A percentile compares a stretch with the other conserved stretches of the same genome.
These are phyloP conservation scores for Chytridium lagenaria DNA, from an alignment of 371 early-diverging fungal species.

Conservation along the genomic window DNA sequence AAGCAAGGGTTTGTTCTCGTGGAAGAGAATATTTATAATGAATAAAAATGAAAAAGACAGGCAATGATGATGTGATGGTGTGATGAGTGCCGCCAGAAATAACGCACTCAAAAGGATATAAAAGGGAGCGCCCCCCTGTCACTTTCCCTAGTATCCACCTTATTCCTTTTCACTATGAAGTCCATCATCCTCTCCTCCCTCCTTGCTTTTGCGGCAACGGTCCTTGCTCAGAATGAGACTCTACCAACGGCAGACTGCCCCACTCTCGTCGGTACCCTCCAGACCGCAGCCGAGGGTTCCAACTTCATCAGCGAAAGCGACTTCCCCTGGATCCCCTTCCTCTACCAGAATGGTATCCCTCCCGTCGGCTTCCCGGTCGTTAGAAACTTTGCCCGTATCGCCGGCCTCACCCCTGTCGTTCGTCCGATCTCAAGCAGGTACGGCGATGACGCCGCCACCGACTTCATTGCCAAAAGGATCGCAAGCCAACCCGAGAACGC, in stretches of 20 bases:
- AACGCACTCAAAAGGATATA: too few relatives aligned
- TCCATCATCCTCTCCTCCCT: background rate
- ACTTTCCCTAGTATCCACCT: too few relatives aligned
- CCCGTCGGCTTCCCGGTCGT: background rate
- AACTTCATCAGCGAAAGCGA: slow-evolving; percentile 15
- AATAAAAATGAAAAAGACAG: too few relatives aligned
- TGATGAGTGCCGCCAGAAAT: too few relatives aligned
- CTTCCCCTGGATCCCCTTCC: slow-evolving; percentile 8
- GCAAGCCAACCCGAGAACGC: background rate
- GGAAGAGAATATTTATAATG: too few relatives aligned
- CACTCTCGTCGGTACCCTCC: slow-evolving; percentile 1
- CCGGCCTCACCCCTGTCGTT: background rate
- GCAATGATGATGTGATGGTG: too few relatives aligned
- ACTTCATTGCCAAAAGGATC: background rate
- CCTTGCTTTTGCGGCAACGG: background rate
- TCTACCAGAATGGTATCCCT: background rate
- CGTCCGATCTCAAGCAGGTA: background rate
- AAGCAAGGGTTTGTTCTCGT: too few relatives aligned
- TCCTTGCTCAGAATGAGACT: background rate
- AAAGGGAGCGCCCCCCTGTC: too few relatives aligned
- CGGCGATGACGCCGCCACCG: background rate
- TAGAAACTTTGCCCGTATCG: background rate
- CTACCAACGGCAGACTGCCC: background rate
- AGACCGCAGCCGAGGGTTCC: slow-evolving; percentile 1
- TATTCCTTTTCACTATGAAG: too few relatives aligned